A percentile compares a stretch with the other conserved stretches of the same genome.
phyloP scores from a whole-genome alignment of 805 yeast genomes.

The Metschnikowia corniflorae region DNA sequence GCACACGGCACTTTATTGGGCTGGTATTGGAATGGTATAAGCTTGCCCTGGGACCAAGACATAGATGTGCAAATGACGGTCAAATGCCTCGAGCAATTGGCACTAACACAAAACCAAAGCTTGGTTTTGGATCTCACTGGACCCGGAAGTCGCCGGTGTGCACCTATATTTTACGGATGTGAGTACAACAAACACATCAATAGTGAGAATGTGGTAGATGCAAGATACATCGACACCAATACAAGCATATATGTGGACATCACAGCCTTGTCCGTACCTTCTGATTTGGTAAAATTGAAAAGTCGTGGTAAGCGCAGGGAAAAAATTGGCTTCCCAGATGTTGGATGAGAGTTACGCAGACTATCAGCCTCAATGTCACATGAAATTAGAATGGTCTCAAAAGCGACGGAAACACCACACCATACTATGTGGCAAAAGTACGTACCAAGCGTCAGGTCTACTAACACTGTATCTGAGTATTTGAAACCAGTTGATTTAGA shows the following conservation, averaged over 20 bases:
- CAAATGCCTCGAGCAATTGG: slow-evolving; percentile 42
- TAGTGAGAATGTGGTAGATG: slow-evolving; percentile 32
- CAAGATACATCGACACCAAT: slow-evolving; percentile 34
- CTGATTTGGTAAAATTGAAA: background rate
- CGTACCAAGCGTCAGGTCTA: too few species aligned
- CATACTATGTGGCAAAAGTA: too few species aligned
- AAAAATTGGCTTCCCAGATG: background rate
- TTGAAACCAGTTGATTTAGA: too few species aligned
- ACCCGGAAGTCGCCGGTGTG: slow-evolving; percentile 45
- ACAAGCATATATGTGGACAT: slow-evolving; percentile 24
- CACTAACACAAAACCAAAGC: slow-evolving; percentile 44
- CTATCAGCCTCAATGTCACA: too few species aligned
- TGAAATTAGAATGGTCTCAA: too few species aligned
- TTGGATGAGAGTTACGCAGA: slow-evolving; percentile 1
- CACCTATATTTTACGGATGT: slow-evolving; percentile 18
- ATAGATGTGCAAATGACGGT: slow-evolving; percentile 63
- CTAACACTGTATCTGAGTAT: too few species aligned
- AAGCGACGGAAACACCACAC: too few species aligned
- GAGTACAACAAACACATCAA: slow-evolving; percentile 9
- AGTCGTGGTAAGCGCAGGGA: background rate
- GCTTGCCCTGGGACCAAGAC: slow-evolving; percentile 67
- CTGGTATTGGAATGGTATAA: slow-evolving; percentile 61
- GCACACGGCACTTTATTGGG: slow-evolving; percentile 65
- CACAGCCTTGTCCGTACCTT: slow-evolving; percentile 12
- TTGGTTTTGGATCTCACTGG: slow-evolving; percentile 23